Evolutionary conservation across 768 basidiomycete species (phyloP), one percentile per base, ranked within the genome.

Genomic region (Exidia glandulosa): DNA sequence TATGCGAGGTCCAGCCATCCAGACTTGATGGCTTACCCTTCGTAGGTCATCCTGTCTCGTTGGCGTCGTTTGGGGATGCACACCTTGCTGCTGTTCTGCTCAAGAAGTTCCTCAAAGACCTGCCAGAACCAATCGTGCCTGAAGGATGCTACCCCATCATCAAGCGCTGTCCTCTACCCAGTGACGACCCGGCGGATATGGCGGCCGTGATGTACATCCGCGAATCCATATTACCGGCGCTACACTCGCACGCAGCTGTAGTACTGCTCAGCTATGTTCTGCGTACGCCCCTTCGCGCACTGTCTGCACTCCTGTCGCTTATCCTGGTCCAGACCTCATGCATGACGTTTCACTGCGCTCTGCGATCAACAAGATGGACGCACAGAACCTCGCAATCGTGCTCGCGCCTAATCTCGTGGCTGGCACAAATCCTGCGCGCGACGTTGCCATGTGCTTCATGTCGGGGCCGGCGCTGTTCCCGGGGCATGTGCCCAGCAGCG

Each of bases 61-160:
- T 94, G 47, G 74, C 81, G n/a, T 84, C 77, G 2, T 92, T 88
- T 66, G 79, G 77, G 0, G 90, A 92, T 65, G 85, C 88, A 5
- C 79, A 89, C 70, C 78, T 94, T 1, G 88, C 89, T 2, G 89
- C 91, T 9, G 91, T 93, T 1, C 76, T 94, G 34, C 73, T 94
- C 59, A 93, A 94, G 75, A 91, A 90, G 68, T 92, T 87, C 68
- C 72, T 94, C 29, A 81, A 88, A 36, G 88, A 91, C 69, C 75
- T 94, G 1, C 88, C 89, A 2, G 78, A 82, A 57, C 87, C 91
- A 3, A 72, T 89, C n/a, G 88, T 94, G 64, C 81, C 86, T 0
- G 88, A 90, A 70, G 69, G 67, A 4, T 69, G 85, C 14, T 93
- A 91, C 69, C 76, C 82, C 5, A 58, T 76, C 34, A 82, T 93